These are phyloP conservation scores for Leptomonas seymouri DNA, from an alignment of 208 protist genomes.

Conservation along the genomic window DNA sequence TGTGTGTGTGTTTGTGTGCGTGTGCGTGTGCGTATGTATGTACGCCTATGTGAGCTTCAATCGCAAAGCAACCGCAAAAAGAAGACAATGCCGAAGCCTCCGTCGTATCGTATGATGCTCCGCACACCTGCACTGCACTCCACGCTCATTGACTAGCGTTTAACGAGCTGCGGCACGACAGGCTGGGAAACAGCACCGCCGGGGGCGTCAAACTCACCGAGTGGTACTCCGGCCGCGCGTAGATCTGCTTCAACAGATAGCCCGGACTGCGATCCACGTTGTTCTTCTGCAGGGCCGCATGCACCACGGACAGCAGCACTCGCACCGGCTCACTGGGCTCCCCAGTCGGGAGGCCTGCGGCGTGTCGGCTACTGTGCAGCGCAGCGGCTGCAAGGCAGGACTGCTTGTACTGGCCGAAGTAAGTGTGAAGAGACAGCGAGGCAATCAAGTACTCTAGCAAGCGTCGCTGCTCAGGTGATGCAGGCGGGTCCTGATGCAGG, in stretches of 20 bases:
- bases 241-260: constrained; percentile 48
- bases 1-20: constrained; percentile 14
- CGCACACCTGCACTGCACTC: not conserved
- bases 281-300: constrained; percentile 35
- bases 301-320: constrained; percentile 42
- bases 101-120: no score
- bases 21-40: constrained; percentile 11
- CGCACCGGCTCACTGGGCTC: constrained; percentile 44
- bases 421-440: constrained; percentile 57
- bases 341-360: constrained; percentile 37
- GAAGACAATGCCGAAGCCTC: not conserved
- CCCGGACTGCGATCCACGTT: constrained; percentile 24
- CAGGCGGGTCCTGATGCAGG: constrained; percentile 63
- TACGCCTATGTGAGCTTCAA: not conserved
- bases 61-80: not conserved
- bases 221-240: constrained; percentile 36
- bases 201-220: constrained; percentile 46
- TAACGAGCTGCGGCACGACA: constrained; percentile 31
- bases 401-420: constrained; percentile 56
- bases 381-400: constrained; percentile 65
- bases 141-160: constrained; percentile 12
- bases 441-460: constrained; percentile 64
- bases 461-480: constrained; percentile 45
- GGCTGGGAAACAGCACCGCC: constrained; percentile 27
- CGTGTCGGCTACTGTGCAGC: constrained; percentile 63